These are phyloP conservation scores for Acacia acuminata DNA, from an alignment of 306 rosid genomes.

Conservation along the genomic window DNA sequence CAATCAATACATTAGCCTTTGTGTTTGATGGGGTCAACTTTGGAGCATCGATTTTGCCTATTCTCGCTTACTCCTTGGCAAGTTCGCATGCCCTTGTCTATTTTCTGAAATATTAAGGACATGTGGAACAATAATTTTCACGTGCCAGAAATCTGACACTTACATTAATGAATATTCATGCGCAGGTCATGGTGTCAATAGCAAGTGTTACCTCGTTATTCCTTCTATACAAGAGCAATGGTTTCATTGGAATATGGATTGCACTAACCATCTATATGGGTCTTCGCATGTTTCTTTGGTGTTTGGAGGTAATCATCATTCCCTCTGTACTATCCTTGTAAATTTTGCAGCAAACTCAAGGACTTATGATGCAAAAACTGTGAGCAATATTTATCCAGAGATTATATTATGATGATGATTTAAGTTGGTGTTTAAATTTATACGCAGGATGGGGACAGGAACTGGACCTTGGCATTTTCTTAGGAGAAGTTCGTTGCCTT, in stretches of 20 bases:
- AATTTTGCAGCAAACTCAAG: neutral
- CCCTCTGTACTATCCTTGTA: neutral
- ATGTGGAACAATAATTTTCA: neutral
- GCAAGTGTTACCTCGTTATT: slow-evolving; percentile 67
- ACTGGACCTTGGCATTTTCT: slow-evolving; percentile 85
- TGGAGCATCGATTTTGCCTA: slow-evolving; percentile 97
- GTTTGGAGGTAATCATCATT: slow-evolving; percentile 72
- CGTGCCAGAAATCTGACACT: neutral
- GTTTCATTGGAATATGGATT: slow-evolving; percentile 90
- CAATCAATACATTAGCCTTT: slow-evolving; percentile 83
- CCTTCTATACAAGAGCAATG: slow-evolving; percentile 59
- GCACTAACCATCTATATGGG: slow-evolving; percentile 88
- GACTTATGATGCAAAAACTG: neutral
- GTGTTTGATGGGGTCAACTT: slow-evolving; percentile 93
- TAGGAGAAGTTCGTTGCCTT: slow-evolving; percentile 24
- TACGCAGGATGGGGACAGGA: slow-evolving; percentile 85
- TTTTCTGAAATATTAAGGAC: neutral
- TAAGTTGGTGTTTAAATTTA: neutral
- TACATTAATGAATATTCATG: neutral
- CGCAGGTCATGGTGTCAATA: slow-evolving; percentile 72
- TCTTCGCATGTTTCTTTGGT: slow-evolving; percentile 82
- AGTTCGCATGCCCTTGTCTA: neutral
- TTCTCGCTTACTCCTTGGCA: slow-evolving; percentile 82
- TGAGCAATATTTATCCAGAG: neutral
- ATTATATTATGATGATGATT: neutral